Base-by-base conservation (phyloP, 2,329 filamentous ascomycete genomes). In the Emmonsia crescens region DNA sequence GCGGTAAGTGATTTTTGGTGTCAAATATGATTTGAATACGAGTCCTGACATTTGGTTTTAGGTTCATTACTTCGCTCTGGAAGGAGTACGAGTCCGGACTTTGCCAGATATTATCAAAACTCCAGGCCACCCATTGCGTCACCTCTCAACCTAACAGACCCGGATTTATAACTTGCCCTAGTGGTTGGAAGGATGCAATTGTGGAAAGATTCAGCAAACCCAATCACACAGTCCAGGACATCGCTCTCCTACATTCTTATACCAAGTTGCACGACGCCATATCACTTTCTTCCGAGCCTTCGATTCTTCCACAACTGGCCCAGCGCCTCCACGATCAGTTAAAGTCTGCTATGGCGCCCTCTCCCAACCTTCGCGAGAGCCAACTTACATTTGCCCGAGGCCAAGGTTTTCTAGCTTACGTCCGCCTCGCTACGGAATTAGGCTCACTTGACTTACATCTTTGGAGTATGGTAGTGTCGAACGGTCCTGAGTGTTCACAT, bases 31-130 rank as follows among this genome's bases (percentile, higher is more conserved):
- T 36, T 6, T 59, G 33, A 59, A 55, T 68, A 74, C 61, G 74
- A 59, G 33, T 38, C 12, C 58, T 64, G 65, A 70, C 59, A 27
- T 31, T 48, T 38, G 8, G 29, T 44, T 54, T 5, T 63, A 89
- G 88, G 70, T 96, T 94, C 68, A 81, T 96, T 64, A 78, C 85
- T 38, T 81, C 81, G 6, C 85, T 89, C 67, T 95, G 90, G 89
- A 83, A 66, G 71, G 79, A 69, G 81, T 70, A 89, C 59, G 86
- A 90, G 71, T 83, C 87, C 65, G 81, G 87, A 64, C 77, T 91
- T 19, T 90, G 87, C 67, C 79, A 89, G 10, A 73, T 89, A 33
- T 72, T 92, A 38, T 86, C 88, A 0, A 83, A 82, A 57, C 83
- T 92, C 16, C 71, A 73, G 55, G 69, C 73, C 31, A 63, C 73